Percentiles rank a stretch among this genome's conserved stretches.
Conservation (phyloP, 83 land plant genomes). For the Diphasiastrum complanatum region DNA sequence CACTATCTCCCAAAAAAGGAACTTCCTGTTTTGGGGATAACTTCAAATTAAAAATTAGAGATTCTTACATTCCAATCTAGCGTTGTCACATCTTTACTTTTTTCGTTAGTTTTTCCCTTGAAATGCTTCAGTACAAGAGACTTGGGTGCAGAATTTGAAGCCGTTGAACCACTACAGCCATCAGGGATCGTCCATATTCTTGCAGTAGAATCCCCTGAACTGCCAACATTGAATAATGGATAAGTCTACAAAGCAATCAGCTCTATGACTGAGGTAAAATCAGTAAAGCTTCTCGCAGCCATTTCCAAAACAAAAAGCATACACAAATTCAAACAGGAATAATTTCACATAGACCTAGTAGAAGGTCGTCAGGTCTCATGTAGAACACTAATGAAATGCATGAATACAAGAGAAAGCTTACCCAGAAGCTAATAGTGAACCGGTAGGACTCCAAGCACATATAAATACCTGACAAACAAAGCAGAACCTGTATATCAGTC, state of each 20-base stretch:
- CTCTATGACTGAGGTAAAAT: no score
- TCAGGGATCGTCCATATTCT: slow-evolving; percentile 76
- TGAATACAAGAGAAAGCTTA: slow-evolving; percentile 29
- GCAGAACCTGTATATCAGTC: background rate
- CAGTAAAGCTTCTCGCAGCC: no score
- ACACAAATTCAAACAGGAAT: no score
- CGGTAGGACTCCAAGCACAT: slow-evolving; percentile 88
- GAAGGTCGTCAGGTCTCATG: no score
- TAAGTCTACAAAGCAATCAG: no score
- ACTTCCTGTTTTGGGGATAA: no score
- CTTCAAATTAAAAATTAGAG: no score
- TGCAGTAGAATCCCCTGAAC: slow-evolving; percentile 93
- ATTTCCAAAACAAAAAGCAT: no score
- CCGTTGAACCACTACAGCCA: slow-evolving; percentile 41
- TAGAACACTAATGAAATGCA: no score
- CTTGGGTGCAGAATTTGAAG: slow-evolving; percentile 30
- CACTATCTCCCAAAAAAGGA: no score
- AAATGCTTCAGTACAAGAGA: slow-evolving; percentile 79
- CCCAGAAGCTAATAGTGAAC: slow-evolving; percentile 92
- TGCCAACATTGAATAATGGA: no score
- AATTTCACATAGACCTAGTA: no score
- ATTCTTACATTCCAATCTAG: slow-evolving; percentile 95
- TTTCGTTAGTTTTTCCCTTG: slow-evolving; percentile 77
- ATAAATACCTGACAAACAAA: slow-evolving; percentile 45
- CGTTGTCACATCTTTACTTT: slow-evolving; percentile 89